Base-by-base conservation (phyloP, 345 rosid genomes). In the Murraya paniculata region DNA sequence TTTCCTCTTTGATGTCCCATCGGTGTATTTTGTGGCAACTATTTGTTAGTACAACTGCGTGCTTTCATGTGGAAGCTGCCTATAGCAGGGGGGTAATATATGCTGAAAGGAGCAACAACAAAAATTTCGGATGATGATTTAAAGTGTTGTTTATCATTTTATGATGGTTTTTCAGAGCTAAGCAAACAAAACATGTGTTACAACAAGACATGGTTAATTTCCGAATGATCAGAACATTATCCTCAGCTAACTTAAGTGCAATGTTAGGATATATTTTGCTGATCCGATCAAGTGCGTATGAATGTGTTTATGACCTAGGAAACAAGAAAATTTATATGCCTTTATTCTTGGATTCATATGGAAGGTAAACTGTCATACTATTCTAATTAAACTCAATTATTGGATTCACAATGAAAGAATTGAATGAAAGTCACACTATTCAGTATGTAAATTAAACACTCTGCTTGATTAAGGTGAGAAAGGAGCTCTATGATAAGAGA, bases 101-200 rank as follows among this genome's bases (percentile, higher is more conserved):
- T 30, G 74, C 61, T 50, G 25, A 31, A 35, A 35, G 70, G 33
- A 27, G 4, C 7, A 1, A 7, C 4, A 33, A 30, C 16, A 39
- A 38, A n/a, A 13, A 0, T 45, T 38, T 67, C 2, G 5, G 53
- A 38, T 38, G 71, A 25, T 35, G 10, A 10, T 68, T 68, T 14
- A 39, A 68, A 16, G 35, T 14, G n/a, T 41, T 18, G 11, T 48
- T 27, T 70, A 28, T 48, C 19, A 70, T 10, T 14, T 18, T 48
- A 25, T 28, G 38, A 73, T 56, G 75, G 64, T 24, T 72, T 48
- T 72, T 35, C 53, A 14, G 75, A 56, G 11, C 30, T 72, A 72
- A 31, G 57, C 11, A 8, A 71, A 35, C 53, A 53, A n/a, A 55
- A 36, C 36, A 73, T 25, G 59, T 73, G 9, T 18, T 36, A 4